A percentile compares a stretch with the other conserved stretches of the same genome.
Evolutionary conservation across 2,329 filamentous ascomycete species (phyloP).

Genomic region (Lojkania enalia): DNA sequence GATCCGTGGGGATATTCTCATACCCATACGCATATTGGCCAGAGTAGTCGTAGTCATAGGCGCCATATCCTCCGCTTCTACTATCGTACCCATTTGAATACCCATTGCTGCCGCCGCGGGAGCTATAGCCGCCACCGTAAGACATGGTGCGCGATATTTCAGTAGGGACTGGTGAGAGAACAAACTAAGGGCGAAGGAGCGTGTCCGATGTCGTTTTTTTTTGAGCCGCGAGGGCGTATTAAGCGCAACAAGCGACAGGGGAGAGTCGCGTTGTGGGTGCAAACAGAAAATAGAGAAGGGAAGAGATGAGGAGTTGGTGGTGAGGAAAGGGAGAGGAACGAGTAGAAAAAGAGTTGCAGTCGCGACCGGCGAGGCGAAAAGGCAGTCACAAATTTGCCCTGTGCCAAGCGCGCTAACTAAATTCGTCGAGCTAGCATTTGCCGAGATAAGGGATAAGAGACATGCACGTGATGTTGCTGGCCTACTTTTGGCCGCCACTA

Average conservation of each 20-base stretch:
- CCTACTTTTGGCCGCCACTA: neutral
- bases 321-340: slow-evolving; percentile 4
- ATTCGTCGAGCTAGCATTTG: too few species aligned
- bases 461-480: neutral
- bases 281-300: slow-evolving; percentile 4
- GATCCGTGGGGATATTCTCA: slow-evolving; percentile 45
- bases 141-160: slow-evolving; percentile 61
- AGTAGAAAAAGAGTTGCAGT: slow-evolving; percentile 1
- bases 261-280: slow-evolving; percentile 28
- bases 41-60: slow-evolving; percentile 53
- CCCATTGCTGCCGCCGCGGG: slow-evolving; percentile 53
- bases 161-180: slow-evolving; percentile 39
- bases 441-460: too few species aligned
- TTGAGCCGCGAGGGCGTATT: slow-evolving; percentile 15
- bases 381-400: slow-evolving; percentile 4
- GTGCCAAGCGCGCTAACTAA: slow-evolving; percentile 9
- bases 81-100: slow-evolving; percentile 59
- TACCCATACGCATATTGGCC: slow-evolving; percentile 52
- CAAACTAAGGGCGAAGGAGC: slow-evolving; percentile 29
- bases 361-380: slow-evolving; percentile 5
- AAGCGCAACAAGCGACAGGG: slow-evolving; percentile 28
- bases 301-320: slow-evolving; percentile 1
- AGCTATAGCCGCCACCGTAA: slow-evolving; percentile 60
- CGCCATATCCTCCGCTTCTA: slow-evolving; percentile 49
- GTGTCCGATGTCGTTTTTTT: slow-evolving; percentile 19